Conservation (phyloP, 768 basidiomycete genomes). For the Cubamyces sp. region DNA sequence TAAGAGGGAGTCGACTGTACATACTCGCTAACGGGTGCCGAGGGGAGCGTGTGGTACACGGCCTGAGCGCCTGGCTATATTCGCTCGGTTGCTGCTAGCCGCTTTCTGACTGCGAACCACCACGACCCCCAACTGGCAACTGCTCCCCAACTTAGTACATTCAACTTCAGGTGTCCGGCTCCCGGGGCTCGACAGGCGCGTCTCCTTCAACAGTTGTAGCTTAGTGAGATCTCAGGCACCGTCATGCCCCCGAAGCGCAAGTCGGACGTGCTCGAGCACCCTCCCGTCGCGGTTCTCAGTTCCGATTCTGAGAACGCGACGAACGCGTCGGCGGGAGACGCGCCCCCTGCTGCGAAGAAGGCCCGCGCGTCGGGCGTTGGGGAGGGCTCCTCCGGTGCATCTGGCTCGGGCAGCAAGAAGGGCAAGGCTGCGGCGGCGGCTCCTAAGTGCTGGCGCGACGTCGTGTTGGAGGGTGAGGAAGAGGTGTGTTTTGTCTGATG, state of each 20-base stretch:
- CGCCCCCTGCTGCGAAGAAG: conserved; percentile 36
- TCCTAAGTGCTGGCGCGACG: conserved; percentile 41
- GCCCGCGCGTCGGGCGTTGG: conserved; percentile 34
- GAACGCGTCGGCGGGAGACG: conserved; percentile 13
- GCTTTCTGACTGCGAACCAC: too few species aligned
- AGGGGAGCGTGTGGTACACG: too few species aligned
- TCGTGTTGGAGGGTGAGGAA: conserved; percentile 46
- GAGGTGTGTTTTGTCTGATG: conserved; percentile 37
- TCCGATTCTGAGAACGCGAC: conserved; percentile 24
- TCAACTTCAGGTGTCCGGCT: too few species aligned
- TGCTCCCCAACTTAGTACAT: too few species aligned
- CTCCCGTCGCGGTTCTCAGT: conserved; percentile 8
- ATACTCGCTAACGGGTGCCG: background rate
- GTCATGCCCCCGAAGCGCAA: conserved; percentile 49
- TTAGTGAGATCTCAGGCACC: background rate
- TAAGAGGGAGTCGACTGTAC: too few species aligned
- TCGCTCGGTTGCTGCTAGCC: too few species aligned
- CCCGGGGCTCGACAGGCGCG: too few species aligned
- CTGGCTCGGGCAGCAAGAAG: conserved; percentile 27
- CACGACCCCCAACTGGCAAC: too few species aligned
- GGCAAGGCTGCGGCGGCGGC: conserved; percentile 27
- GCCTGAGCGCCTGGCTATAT: too few species aligned
- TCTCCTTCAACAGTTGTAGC: background rate
- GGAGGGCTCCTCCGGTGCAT: conserved; percentile 29
- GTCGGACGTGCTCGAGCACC: conserved; percentile 33